phyloP scores from a whole-genome alignment of 129 eudicot species.

The Helianthus tuberosus region DNA sequence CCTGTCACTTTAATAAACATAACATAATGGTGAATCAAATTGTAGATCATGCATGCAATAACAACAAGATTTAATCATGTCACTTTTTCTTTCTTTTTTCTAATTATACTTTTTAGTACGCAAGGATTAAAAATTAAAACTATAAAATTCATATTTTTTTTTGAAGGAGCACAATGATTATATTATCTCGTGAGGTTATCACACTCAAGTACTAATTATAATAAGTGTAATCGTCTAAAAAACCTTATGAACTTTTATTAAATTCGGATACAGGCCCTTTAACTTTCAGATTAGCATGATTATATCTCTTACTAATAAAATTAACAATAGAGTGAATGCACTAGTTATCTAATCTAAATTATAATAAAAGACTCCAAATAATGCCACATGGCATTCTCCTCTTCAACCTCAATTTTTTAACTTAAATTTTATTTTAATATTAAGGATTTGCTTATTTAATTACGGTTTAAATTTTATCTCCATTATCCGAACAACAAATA shows the following conservation, averaged over 20 bases:
- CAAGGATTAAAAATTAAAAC: not conserved
- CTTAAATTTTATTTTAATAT: too few relatives aligned
- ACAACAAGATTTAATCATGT: conserved; percentile 32
- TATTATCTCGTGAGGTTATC: not conserved
- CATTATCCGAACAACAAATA: too few relatives aligned
- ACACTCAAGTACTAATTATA: too few relatives aligned
- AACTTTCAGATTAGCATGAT: too few relatives aligned
- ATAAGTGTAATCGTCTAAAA: not conserved
- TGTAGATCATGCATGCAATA: conserved; percentile 30
- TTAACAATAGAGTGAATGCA: too few relatives aligned
- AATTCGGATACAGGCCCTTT: not conserved
- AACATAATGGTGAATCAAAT: conserved; percentile 40
- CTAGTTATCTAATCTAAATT: too few relatives aligned
- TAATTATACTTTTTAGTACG: conserved; percentile 5
- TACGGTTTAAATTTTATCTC: too few relatives aligned
- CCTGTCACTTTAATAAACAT: conserved; percentile 40
- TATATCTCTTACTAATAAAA: too few relatives aligned
- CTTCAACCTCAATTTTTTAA: too few relatives aligned
- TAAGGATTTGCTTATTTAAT: too few relatives aligned
- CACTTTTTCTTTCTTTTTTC: conserved; percentile 15
- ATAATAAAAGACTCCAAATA: too few relatives aligned
- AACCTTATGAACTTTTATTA: not conserved
- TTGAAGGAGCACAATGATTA: conserved; percentile 13
- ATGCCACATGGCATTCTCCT: too few relatives aligned
- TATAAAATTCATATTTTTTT: not conserved